Conservation (phyloP, 2,329 filamentous ascomycete genomes). For the Colletotrichum liriopes region DNA sequence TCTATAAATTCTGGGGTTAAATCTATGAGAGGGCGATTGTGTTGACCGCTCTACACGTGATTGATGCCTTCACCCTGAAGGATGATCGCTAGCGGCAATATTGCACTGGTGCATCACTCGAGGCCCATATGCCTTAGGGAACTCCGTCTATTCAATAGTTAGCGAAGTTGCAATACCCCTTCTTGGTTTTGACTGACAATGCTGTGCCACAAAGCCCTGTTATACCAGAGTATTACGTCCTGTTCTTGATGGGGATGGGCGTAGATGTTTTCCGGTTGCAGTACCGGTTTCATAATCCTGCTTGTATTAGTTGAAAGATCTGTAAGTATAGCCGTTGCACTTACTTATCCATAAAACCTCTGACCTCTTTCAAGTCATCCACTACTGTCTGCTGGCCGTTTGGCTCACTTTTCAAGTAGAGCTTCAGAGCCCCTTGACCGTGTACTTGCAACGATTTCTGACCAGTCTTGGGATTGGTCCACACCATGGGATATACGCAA, state of each 20-base stretch:
- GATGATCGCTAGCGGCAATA: constrained; percentile 47
- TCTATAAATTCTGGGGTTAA: neutral
- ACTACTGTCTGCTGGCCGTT: constrained; percentile 54
- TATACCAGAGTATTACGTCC: constrained; percentile 62
- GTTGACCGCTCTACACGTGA: neutral
- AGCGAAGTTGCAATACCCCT: constrained; percentile 56
- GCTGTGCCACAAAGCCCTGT: constrained; percentile 57
- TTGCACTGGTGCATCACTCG: constrained; percentile 58
- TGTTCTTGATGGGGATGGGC: constrained; percentile 57
- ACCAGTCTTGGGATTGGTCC: constrained; percentile 60
- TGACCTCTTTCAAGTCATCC: constrained; percentile 57
- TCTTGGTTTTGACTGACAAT: constrained; percentile 50
- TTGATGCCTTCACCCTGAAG: constrained; percentile 16
- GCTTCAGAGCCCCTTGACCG: constrained; percentile 55
- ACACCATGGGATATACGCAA: constrained; percentile 63
- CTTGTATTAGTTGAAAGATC: constrained; percentile 36
- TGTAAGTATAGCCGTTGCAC: constrained; percentile 1
- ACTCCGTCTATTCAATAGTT: constrained; percentile 58
- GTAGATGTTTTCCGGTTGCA: constrained; percentile 61
- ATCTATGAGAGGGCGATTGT: neutral
- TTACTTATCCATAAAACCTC: constrained; percentile 54
- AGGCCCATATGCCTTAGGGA: constrained; percentile 55
- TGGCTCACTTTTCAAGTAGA: constrained; percentile 55
- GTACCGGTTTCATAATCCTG: constrained; percentile 55
- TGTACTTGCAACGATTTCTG: constrained; percentile 62